Conservation (phyloP, 495 filamentous ascomycete species). For the Penicillium angulare region DNA sequence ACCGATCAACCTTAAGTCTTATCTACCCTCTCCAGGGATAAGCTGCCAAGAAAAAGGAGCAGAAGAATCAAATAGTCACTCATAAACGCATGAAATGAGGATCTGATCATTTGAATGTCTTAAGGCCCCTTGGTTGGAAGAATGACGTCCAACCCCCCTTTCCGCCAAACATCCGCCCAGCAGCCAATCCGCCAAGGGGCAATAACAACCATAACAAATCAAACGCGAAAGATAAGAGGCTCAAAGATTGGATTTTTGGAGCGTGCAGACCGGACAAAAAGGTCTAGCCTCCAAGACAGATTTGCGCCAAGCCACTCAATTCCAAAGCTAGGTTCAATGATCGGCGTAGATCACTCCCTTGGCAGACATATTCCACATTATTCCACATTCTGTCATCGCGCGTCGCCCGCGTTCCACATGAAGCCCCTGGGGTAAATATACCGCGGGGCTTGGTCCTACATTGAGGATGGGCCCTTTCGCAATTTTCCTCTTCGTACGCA, state of each 20-base stretch:
- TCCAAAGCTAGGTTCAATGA: constrained; percentile 28
- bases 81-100: neutral
- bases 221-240: constrained; percentile 1
- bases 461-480: constrained; percentile 15
- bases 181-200: neutral
- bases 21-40: neutral
- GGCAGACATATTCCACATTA: constrained; percentile 28
- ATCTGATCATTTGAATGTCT: neutral
- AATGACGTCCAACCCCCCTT: constrained; percentile 1
- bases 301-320: constrained; percentile 20
- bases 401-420: constrained; percentile 29
- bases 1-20: too few relatives aligned
- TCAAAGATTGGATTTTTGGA: neutral
- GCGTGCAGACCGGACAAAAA: constrained; percentile 5
- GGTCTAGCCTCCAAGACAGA: constrained; percentile 4
- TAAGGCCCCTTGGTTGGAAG: neutral
- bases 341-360: constrained; percentile 23
- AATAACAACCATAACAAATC: neutral
- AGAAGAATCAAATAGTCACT: neutral
- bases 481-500: constrained; percentile 13
- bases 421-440: constrained; percentile 28
- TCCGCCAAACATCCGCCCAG: neutral
- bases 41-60: neutral
- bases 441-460: constrained; percentile 29
- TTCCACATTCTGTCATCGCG: constrained; percentile 36